Conservation (phyloP, 192 early-diverging fungal genomes). For the Helicostylum pulchrum region DNA sequence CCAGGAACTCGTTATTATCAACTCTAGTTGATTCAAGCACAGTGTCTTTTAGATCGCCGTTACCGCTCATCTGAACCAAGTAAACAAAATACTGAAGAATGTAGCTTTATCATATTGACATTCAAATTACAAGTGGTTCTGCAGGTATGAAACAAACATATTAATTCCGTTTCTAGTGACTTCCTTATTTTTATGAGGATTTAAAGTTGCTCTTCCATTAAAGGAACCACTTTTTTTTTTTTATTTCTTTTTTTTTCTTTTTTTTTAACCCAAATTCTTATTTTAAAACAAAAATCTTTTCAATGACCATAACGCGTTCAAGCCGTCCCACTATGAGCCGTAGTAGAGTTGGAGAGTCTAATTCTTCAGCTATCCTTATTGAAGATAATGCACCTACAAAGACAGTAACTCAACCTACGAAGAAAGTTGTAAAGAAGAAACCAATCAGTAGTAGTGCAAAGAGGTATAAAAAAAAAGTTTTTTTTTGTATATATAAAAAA, state of each 20-base stretch:
- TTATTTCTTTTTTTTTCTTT: constrained; percentile 13
- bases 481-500: constrained; percentile 8
- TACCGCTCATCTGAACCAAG: too few relatives aligned
- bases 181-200: too few relatives aligned
- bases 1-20: too few relatives aligned
- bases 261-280: neutral
- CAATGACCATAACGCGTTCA: constrained; percentile 19
- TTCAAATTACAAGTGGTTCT: too few relatives aligned
- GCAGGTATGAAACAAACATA: too few relatives aligned
- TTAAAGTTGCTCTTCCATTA: too few relatives aligned
- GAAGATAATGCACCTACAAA: neutral
- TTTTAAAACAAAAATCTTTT: neutral
- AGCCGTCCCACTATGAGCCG: neutral
- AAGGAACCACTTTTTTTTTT: constrained; percentile 1
- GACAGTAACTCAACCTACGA: neutral
- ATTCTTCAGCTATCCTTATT: neutral
- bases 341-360: neutral
- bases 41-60: too few relatives aligned
- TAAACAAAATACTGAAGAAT: too few relatives aligned
- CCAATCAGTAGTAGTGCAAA: constrained; percentile 60
- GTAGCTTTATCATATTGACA: too few relatives aligned
- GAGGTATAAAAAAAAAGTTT: constrained; percentile 40
- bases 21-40: too few relatives aligned
- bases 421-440: constrained; percentile 23
- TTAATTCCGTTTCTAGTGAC: too few relatives aligned